These are phyloP conservation scores for Jasminum sambac DNA, from an alignment of 257 asterid species.

Conservation along the genomic window DNA sequence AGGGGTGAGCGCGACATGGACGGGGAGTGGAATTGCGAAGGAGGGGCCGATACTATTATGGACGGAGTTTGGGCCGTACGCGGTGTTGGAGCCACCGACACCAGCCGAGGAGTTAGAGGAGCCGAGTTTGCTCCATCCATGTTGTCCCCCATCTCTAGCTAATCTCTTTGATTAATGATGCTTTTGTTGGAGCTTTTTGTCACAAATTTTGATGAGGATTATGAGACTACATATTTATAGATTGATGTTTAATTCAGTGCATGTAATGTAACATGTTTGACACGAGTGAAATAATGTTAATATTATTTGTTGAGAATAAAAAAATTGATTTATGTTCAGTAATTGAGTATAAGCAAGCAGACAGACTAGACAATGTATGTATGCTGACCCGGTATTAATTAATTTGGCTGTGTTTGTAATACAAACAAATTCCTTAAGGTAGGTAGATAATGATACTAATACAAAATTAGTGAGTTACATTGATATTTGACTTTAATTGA, in stretches of 20 bases:
- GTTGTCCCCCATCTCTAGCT: slow-evolving; percentile 1
- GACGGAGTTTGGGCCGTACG: slow-evolving; percentile 22
- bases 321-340: background rate
- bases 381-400: background rate
- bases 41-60: slow-evolving; percentile 41
- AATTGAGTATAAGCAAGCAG: too few species aligned
- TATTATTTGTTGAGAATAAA: background rate
- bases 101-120: slow-evolving; percentile 1
- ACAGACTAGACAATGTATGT: background rate
- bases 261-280: background rate
- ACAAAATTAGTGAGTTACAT: too few species aligned
- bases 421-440: background rate
- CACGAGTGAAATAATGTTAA: background rate
- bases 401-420: background rate
- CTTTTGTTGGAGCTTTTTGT: background rate
- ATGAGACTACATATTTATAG: background rate
- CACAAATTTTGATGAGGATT: background rate
- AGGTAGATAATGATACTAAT: too few species aligned
- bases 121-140: background rate
- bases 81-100: slow-evolving; percentile 22
- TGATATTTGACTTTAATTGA: too few species aligned
- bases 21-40: slow-evolving; percentile 52
- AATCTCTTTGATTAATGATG: background rate
- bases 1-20: slow-evolving; percentile 52
- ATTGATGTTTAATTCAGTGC: background rate